phyloP scores from a whole-genome alignment of 768 basidiomycete species.

The Tubosaeta sp. region DNA sequence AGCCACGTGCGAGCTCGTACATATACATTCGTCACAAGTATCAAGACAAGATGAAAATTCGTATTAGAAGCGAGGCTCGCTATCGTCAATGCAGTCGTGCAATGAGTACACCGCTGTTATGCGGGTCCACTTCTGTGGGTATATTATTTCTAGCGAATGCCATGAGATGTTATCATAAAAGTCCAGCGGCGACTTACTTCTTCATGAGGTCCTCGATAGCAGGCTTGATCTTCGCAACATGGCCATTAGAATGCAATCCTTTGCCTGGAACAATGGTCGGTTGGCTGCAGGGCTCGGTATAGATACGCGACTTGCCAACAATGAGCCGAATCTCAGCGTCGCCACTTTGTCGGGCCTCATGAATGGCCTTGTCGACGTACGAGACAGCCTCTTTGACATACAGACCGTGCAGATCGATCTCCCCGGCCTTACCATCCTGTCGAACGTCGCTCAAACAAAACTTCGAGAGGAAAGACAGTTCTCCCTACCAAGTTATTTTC shows the following conservation, averaged over 20 bases:
- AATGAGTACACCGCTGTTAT: conserved; percentile 81
- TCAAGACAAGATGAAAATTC: too few species aligned
- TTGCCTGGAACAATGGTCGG: conserved; percentile 48
- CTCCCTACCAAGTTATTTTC: conserved; percentile 69
- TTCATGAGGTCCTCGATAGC: conserved; percentile 85
- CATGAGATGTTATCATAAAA: background rate
- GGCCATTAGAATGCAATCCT: conserved; percentile 76
- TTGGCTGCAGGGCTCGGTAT: background rate
- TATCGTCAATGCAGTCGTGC: conserved; percentile 41
- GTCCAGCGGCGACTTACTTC: conserved; percentile 45
- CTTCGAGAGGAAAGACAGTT: background rate
- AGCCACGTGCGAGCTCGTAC: background rate
- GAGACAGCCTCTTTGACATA: conserved; percentile 91
- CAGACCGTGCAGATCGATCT: conserved; percentile 87
- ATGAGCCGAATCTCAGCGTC: conserved; percentile 71
- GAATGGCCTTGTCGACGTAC: conserved; percentile 65
- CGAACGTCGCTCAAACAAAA: background rate
- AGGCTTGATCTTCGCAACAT: conserved; percentile 84
- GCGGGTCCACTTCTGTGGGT: conserved; percentile 67
- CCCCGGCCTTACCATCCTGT: conserved; percentile 64
- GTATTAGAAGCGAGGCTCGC: too few species aligned
- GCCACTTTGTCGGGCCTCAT: conserved; percentile 59
- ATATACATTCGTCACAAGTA: too few species aligned
- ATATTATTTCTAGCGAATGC: conserved; percentile 57
- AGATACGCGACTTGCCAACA: conserved; percentile 57